Percentiles rank a stretch among this genome's conserved stretches.
Evolutionary conservation across 495 filamentous ascomycete genomes (phyloP).

Genomic region (Rostrohypoxylon terebratum): DNA sequence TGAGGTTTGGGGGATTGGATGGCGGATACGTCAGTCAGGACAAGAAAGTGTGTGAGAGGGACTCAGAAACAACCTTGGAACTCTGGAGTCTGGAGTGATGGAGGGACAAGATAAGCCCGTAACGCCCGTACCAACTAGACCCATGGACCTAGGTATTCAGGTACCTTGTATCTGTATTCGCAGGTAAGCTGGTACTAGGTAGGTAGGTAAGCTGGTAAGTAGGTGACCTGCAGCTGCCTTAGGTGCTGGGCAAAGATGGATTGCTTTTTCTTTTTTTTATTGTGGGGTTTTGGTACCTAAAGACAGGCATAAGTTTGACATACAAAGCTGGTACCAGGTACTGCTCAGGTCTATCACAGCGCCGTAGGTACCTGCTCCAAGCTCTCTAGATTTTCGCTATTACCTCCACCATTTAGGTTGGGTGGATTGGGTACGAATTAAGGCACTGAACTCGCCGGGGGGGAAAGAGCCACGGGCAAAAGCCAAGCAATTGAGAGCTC

Average conservation of each 20-base stretch:
- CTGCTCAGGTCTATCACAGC: not conserved
- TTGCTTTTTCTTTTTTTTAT: not conserved
- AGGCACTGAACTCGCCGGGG: slow-evolving; percentile 39
- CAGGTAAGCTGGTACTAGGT: slow-evolving; percentile 1
- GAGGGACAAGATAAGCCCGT: slow-evolving; percentile 36
- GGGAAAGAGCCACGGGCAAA: not conserved
- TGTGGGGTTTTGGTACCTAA: not conserved
- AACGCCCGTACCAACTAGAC: not conserved
- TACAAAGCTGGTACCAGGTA: not conserved
- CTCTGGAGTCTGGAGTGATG: slow-evolving; percentile 12
- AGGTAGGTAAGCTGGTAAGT: not conserved
- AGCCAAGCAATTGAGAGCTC: not conserved
- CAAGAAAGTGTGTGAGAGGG: slow-evolving; percentile 36
- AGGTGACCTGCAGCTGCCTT: slow-evolving; percentile 14
- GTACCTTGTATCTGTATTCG: not conserved
- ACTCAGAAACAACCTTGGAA: slow-evolving; percentile 4
- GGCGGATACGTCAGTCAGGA: slow-evolving; percentile 45
- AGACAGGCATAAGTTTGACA: not conserved
- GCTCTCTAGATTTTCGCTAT: not conserved
- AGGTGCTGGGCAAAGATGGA: not conserved
- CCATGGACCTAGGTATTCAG: not conserved
- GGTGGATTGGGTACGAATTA: slow-evolving; percentile 47
- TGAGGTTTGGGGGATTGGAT: slow-evolving; percentile 42
- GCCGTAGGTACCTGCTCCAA: slow-evolving; percentile 10
- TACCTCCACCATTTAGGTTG: slow-evolving; percentile 23